Conservation (phyloP, 352 stramenopile species). For the Pythium graminicola region DNA sequence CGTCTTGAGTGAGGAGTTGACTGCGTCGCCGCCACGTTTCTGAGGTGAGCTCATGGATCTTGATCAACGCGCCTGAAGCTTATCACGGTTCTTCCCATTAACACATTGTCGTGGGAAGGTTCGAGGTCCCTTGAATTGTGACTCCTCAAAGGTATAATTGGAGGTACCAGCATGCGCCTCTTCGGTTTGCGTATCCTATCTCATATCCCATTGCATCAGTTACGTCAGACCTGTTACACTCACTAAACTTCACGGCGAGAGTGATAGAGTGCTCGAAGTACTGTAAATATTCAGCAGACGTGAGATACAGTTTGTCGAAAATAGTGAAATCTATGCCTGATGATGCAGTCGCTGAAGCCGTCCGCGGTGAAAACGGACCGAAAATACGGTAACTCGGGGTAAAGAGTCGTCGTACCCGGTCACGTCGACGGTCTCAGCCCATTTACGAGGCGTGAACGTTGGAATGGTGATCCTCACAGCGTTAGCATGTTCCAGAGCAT, state of each 20-base stretch:
- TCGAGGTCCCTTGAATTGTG: neutral
- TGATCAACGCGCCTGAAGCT: neutral
- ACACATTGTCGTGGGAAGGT: neutral
- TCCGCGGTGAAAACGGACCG: conserved; percentile 5
- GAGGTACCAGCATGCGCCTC: neutral
- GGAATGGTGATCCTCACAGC: conserved; percentile 4
- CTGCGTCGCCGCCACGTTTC: neutral
- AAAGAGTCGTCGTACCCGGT: conserved; percentile 11
- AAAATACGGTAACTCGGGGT: conserved; percentile 4
- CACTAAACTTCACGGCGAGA: neutral
- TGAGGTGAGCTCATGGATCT: conserved; percentile 4
- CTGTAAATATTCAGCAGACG: neutral
- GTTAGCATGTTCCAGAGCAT: neutral
- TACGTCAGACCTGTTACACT: neutral
- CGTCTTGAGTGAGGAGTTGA: neutral
- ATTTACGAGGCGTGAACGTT: conserved; percentile 5
- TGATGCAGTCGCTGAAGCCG: neutral
- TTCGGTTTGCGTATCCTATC: neutral
- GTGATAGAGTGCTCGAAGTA: no score
- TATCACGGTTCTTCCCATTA: neutral
- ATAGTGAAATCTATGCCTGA: no score
- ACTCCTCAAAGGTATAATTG: neutral
- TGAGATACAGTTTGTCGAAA: no score
- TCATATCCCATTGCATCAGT: neutral
- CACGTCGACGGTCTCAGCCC: neutral